Evolutionary conservation across 768 basidiomycete species (phyloP).

Genomic region (Trichaptum fuscoviolaceum): DNA sequence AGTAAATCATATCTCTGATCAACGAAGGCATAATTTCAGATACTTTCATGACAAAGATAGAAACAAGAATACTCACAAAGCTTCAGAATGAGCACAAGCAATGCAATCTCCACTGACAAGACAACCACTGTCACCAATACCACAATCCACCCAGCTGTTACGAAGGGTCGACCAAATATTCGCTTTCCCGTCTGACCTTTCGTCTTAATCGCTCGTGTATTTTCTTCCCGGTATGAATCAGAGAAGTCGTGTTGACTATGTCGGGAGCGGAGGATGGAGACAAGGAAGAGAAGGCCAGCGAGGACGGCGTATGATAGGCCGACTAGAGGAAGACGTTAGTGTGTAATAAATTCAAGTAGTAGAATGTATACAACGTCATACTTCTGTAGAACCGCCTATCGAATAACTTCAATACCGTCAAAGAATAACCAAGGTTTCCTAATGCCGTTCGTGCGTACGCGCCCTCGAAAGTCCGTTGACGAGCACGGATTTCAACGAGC

Average conservation of each 20-base stretch:
- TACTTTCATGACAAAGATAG: background rate
- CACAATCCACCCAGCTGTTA: slow-evolving; percentile 77
- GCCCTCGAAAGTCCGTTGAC: slow-evolving; percentile 79
- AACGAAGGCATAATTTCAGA: background rate
- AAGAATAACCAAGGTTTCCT: slow-evolving; percentile 64
- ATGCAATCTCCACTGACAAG: slow-evolving; percentile 54
- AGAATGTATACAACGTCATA: slow-evolving; percentile 23
- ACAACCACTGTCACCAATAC: slow-evolving; percentile 56
- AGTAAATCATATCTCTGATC: background rate
- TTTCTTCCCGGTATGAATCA: slow-evolving; percentile 32
- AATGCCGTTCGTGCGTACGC: slow-evolving; percentile 77
- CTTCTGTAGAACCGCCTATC: slow-evolving; percentile 68
- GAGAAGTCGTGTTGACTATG: slow-evolving; percentile 75
- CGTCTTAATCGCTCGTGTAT: background rate
- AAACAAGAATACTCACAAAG: slow-evolving; percentile 18
- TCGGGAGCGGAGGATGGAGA: slow-evolving; percentile 55
- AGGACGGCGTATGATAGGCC: slow-evolving; percentile 64
- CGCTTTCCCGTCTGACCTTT: slow-evolving; percentile 45
- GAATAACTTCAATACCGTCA: slow-evolving; percentile 77
- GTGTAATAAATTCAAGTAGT: background rate
- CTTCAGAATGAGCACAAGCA: slow-evolving; percentile 57
- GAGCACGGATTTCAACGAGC: slow-evolving; percentile 70
- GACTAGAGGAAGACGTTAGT: slow-evolving; percentile 23
- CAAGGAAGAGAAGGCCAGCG: slow-evolving; percentile 51
- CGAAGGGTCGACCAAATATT: slow-evolving; percentile 71